Percentiles rank a stretch among this genome's conserved stretches.
Evolutionary conservation across 805 yeast species (phyloP).

Genomic region (Kodamaea kakaduensis): DNA sequence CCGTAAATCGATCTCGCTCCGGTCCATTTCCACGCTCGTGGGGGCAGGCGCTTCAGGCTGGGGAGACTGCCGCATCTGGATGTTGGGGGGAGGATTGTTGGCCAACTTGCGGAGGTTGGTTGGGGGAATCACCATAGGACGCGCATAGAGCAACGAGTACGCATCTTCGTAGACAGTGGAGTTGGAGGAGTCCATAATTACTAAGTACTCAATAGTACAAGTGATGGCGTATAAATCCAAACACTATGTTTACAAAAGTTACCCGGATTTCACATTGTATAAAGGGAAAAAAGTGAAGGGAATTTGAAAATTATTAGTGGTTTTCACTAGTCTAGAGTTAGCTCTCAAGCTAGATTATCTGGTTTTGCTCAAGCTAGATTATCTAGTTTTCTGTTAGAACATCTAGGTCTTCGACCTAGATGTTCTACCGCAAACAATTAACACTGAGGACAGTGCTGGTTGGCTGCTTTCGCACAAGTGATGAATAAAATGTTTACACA

Average conservation of each 20-base stretch:
- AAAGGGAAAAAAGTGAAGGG: slow-evolving; percentile 1
- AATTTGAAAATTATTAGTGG: too few species aligned
- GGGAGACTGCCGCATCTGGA: slow-evolving; percentile 9
- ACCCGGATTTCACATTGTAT: slow-evolving; percentile 7
- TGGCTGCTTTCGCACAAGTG: slow-evolving; percentile 11
- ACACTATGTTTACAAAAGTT: slow-evolving; percentile 1
- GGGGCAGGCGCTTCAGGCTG: not conserved
- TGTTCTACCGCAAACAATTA: slow-evolving; percentile 4
- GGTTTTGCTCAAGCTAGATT: too few species aligned
- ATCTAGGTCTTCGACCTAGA: too few species aligned
- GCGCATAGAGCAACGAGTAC: slow-evolving; percentile 7
- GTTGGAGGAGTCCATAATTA: slow-evolving; percentile 6
- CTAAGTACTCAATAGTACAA: too few species aligned
- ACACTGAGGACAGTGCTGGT: slow-evolving; percentile 9
- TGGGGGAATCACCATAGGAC: slow-evolving; percentile 2
- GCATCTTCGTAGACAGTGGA: slow-evolving; percentile 16
- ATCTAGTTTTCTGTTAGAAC: too few species aligned
- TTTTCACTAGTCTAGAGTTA: not conserved
- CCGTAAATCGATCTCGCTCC: slow-evolving; percentile 7
- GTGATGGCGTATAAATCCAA: too few species aligned
- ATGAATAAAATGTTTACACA: slow-evolving; percentile 44
- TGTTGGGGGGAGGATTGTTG: slow-evolving; percentile 10
- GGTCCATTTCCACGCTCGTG: slow-evolving; percentile 4
- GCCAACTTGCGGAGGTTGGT: slow-evolving; percentile 11
- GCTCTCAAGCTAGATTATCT: too few species aligned